These are phyloP conservation scores for Henckelia pumila DNA, from an alignment of 257 asterid genomes.

Conservation along the genomic window DNA sequence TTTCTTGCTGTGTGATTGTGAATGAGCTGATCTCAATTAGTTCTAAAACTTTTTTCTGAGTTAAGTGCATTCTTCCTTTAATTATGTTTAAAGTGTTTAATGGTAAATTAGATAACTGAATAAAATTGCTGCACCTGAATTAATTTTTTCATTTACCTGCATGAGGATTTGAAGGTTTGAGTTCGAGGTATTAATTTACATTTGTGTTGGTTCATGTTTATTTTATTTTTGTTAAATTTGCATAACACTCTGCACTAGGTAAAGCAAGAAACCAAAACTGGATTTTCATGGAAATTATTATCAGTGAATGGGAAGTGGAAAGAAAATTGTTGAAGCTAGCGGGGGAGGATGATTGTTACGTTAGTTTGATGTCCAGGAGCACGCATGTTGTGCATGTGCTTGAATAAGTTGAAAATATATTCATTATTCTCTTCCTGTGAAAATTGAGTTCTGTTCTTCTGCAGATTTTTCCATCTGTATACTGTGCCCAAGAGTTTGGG, in stretches of 20 bases:
- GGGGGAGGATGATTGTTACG: neutral
- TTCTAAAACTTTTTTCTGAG: neutral
- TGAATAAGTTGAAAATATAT: neutral
- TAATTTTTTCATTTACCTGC: neutral
- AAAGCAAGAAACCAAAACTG: neutral
- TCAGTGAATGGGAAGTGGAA: too few relatives aligned
- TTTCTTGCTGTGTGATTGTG: neutral
- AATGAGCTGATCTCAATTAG: constrained; percentile 1
- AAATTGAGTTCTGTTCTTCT: constrained; percentile 32
- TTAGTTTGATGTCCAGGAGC: constrained; percentile 1
- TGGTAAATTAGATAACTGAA: neutral
- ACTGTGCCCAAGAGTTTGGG: constrained; percentile 64
- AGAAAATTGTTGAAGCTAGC: constrained; percentile 8
- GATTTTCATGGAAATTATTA: neutral
- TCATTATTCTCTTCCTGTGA: constrained; percentile 14
- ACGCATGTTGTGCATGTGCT: neutral
- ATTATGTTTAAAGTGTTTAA: neutral
- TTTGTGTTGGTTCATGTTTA: neutral
- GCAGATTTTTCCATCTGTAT: constrained; percentile 69
- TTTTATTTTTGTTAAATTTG: neutral
- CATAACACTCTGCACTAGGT: neutral
- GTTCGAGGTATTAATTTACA: neutral
- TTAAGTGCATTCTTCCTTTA: neutral
- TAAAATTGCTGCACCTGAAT: neutral
- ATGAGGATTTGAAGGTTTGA: neutral